Percentiles rank a stretch among this genome's conserved stretches.
Conservation (phyloP, 495 filamentous ascomycete species). For the Platismatia glauca region DNA sequence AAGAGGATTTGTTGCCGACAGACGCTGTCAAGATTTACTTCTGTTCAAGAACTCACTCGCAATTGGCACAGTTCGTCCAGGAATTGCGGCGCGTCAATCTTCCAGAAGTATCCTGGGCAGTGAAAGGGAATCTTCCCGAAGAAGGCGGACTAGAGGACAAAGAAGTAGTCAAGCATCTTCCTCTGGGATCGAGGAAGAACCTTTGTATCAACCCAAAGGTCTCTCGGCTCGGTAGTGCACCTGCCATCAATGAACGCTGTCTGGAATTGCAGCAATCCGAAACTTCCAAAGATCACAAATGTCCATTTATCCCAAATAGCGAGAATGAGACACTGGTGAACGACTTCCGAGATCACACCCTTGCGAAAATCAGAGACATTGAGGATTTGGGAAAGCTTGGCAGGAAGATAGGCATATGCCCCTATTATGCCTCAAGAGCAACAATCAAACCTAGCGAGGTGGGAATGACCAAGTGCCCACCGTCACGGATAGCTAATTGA, state of each 20-base stretch:
- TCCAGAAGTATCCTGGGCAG: constrained; percentile 44
- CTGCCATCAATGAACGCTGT: constrained; percentile 93
- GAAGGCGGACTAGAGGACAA: constrained; percentile 43
- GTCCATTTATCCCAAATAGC: constrained; percentile 67
- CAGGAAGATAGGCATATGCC: constrained; percentile 73
- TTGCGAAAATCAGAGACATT: constrained; percentile 85
- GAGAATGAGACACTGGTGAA: constrained; percentile 62
- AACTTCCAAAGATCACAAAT: constrained; percentile 58
- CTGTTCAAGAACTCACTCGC: constrained; percentile 92
- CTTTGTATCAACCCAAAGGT: constrained; percentile 89
- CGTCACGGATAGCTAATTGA: constrained; percentile 17
- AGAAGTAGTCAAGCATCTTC: constrained; percentile 61
- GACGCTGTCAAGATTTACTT: constrained; percentile 76
- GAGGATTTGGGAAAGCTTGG: constrained; percentile 79
- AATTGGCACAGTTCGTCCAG: constrained; percentile 85
- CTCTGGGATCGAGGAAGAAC: constrained; percentile 83
- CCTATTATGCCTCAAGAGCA: constrained; percentile 86
- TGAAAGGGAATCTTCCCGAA: constrained; percentile 32
- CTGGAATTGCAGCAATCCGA: constrained; percentile 76
- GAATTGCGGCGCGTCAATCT: constrained; percentile 78
- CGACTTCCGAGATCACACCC: constrained; percentile 77
- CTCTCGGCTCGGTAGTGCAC: constrained; percentile 54
- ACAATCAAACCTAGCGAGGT: constrained; percentile 75
- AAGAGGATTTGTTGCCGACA: constrained; percentile 43
- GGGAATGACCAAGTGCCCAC: constrained; percentile 12